Percentiles rank a stretch among this genome's conserved stretches.
phyloP scores from a whole-genome alignment of 73 alveolate genomes.

The Paramecium pentaurelia region DNA sequence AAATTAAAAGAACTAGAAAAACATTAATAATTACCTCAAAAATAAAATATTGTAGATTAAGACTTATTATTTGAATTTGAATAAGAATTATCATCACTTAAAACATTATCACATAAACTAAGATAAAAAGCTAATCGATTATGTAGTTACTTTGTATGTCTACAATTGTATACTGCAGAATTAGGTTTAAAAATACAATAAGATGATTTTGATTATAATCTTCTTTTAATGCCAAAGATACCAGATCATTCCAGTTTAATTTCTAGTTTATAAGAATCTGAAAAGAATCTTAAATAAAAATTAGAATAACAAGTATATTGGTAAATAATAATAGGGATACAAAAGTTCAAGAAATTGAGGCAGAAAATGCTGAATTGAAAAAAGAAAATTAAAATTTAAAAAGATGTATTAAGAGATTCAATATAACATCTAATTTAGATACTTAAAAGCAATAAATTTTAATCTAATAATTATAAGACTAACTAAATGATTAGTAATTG shows the following conservation, averaged over 20 bases:
- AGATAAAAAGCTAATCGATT: neutral
- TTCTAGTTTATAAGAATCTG: neutral
- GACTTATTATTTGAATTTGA: neutral
- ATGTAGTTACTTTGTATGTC: neutral
- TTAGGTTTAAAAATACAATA: conserved; percentile 18
- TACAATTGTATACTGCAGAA: neutral
- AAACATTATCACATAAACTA: neutral
- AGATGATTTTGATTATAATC: conserved; percentile 11
- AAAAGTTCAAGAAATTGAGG: neutral
- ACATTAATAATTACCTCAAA: neutral
- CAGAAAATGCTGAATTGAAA: neutral
- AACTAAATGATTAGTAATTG: neutral
- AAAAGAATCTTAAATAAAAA: neutral
- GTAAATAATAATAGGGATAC: neutral
- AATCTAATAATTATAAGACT: neutral
- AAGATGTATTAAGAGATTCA: neutral
- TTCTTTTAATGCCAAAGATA: neutral
- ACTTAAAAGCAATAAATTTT: neutral
- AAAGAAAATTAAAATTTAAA: neutral
- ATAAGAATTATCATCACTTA: neutral
- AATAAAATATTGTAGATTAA: neutral
- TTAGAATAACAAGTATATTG: neutral
- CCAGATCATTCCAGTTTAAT: neutral
- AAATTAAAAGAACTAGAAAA: neutral
- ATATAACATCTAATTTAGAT: neutral